phyloP scores from a whole-genome alignment of 176 grass and related monocot genomes.

The Juncus effusus region DNA sequence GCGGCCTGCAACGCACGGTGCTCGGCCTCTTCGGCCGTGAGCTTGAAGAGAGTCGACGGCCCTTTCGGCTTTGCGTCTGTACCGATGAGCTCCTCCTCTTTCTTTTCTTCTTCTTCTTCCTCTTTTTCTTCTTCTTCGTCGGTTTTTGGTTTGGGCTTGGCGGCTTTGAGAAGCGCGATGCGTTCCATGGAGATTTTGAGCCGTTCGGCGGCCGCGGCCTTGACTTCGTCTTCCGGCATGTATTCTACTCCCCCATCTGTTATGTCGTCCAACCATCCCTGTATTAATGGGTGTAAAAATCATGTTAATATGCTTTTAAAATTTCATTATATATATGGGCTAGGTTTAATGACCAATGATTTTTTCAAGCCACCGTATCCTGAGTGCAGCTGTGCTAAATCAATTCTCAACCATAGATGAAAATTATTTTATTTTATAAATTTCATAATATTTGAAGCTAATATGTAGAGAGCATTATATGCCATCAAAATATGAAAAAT shows the following conservation, averaged over 20 bases:
- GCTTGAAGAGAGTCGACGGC: constrained; percentile 69
- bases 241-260: constrained; percentile 74
- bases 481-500: no score
- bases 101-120: constrained; percentile 65
- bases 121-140: constrained; percentile 56
- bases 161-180: constrained; percentile 79
- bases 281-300: constrained; percentile 24
- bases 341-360: no score
- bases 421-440: no score
- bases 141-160: constrained; percentile 62
- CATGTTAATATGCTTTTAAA: no score
- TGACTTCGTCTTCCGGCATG: constrained; percentile 93
- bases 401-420: no score
- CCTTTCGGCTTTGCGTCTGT: constrained; percentile 74
- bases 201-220: constrained; percentile 56
- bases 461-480: no score
- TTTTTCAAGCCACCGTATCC: no score
- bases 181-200: constrained; percentile 87
- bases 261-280: constrained; percentile 94
- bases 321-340: no score
- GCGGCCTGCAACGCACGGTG: constrained; percentile 88
- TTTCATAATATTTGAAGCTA: no score
- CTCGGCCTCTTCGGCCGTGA: constrained; percentile 85
- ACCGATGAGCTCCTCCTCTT: constrained; percentile 51
- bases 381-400: no score